Percentiles rank a stretch among this genome's conserved stretches.
Conservation (phyloP, 192 early-diverging fungal genomes). For the Coemansia sp. region DNA sequence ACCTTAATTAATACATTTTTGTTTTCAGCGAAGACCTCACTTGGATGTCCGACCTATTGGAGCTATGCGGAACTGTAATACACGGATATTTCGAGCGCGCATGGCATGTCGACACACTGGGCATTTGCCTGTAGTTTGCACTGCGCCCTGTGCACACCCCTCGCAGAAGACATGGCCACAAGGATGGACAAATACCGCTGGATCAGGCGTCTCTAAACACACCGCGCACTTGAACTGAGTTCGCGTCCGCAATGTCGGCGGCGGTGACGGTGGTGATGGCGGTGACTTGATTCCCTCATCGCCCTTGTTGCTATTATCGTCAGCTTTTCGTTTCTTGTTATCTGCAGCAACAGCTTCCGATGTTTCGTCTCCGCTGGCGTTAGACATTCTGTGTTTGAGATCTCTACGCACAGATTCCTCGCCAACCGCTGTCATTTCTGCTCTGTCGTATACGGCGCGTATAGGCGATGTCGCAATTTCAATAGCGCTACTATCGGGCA, state of each 20-base stretch:
- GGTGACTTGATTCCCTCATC: neutral
- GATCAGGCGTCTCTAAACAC: constrained; percentile 47
- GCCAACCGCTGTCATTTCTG: neutral
- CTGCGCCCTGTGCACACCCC: constrained; percentile 42
- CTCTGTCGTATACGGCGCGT: neutral
- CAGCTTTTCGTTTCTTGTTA: neutral
- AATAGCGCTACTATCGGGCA: neutral
- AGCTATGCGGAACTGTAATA: constrained; percentile 49
- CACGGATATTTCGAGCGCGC: constrained; percentile 34
- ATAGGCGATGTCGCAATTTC: neutral
- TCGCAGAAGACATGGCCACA: constrained; percentile 56
- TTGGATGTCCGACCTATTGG: constrained; percentile 16
- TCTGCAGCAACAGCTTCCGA: neutral
- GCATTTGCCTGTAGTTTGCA: constrained; percentile 39
- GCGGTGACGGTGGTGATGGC: neutral
- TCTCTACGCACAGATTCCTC: neutral
- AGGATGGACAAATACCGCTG: constrained; percentile 49
- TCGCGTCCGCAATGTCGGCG: constrained; percentile 14
- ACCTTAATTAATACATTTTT: neutral
- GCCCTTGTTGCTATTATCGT: neutral
- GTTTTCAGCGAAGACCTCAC: neutral
- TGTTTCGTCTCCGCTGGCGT: neutral
- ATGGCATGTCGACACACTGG: constrained; percentile 51
- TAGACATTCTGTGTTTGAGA: constrained; percentile 2
- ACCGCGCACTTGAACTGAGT: constrained; percentile 53